Evolutionary conservation across 768 basidiomycete genomes (phyloP), one percentile per base, ranked within the genome.

Genomic region (Mrakia hoshinonis): DNA sequence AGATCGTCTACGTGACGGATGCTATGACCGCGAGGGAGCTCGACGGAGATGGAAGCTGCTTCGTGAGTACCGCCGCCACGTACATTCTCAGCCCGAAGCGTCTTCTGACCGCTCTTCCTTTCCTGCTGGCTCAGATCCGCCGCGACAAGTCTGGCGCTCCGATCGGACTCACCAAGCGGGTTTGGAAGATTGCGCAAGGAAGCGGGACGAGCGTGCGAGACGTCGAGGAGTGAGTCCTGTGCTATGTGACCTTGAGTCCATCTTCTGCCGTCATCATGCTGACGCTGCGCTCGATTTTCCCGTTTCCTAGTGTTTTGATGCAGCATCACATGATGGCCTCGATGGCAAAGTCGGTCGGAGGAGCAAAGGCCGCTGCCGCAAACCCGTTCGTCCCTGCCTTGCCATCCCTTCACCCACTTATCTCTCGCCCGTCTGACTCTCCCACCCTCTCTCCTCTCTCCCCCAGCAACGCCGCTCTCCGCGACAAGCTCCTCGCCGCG

Each of bases 321-420:
- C 96, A 99, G 81, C 96, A 97, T 76, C 86, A 91, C 58, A 94
- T 97, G 90, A 96, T 99, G 91, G 88, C 92, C 67, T 94, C 91
- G 77, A 94, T 99, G 90, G 96, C 95, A 43, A 96, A 93, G 83
- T 89, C 92, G 78, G 94, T 92, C 7, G 96, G 96, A 62, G 75
- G 74, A 7, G 58, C 29, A 54, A 74, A 54, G 62, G 70, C 64
- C 60, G 75, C 36, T 62, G 66, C 29, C 48, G 94, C 93, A 51
- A 96, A 96, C 85, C 92, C 92, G 89, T 88, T 71, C 72, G 87
- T 80, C 26, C 34, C 70, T 58, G 64, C 48, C 13, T 31, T 24
- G 9, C 29, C 9, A 11, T 39, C 18, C 29, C 26, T 22, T 36
- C 29, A 61, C 51, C 22, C 61, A 46, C 24, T 36, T n/a, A 43